These are phyloP conservation scores for Dacryopinax spathularia DNA, from an alignment of 768 basidiomycete species.

Conservation along the genomic window DNA sequence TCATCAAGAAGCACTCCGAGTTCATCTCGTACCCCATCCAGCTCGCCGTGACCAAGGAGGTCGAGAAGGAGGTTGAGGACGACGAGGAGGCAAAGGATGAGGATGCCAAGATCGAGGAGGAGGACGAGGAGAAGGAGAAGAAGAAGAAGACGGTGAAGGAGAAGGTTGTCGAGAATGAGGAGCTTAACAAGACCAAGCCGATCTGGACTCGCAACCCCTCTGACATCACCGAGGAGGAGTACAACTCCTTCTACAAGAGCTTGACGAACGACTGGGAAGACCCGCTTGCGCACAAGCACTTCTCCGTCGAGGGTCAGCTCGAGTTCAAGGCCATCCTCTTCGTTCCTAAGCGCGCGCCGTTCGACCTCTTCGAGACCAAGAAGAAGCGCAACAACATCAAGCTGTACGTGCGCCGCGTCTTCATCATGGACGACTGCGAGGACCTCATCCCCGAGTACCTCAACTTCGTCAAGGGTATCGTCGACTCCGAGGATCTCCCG, in stretches of 20 bases:
- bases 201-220: constrained; percentile 98
- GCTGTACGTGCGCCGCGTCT: constrained; percentile 98
- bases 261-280: constrained; percentile 99
- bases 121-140: constrained; percentile 75
- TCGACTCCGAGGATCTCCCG: constrained; percentile 98
- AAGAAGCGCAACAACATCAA: constrained; percentile 99
- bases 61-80: constrained; percentile 78
- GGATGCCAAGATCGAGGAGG: constrained; percentile 69
- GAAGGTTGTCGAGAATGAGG: constrained; percentile 74
- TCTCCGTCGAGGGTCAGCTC: constrained; percentile 99
- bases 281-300: constrained; percentile 98
- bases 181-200: constrained; percentile 99
- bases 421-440: constrained; percentile 99
- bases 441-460: constrained; percentile 99
- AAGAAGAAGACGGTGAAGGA: constrained; percentile 93
- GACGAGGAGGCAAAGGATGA: constrained; percentile 50
- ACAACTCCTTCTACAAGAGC: constrained; percentile 95
- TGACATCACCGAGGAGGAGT: constrained; percentile 88
- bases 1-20: constrained; percentile 99
- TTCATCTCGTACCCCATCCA: constrained; percentile 99
- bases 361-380: constrained; percentile 99
- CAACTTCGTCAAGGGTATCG: constrained; percentile 99
- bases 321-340: constrained; percentile 99
- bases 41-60: constrained; percentile 95
- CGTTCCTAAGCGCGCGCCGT: constrained; percentile 94